Evolutionary conservation across 208 protist genomes (phyloP).

Genomic region (Strigomonas culicis): DNA sequence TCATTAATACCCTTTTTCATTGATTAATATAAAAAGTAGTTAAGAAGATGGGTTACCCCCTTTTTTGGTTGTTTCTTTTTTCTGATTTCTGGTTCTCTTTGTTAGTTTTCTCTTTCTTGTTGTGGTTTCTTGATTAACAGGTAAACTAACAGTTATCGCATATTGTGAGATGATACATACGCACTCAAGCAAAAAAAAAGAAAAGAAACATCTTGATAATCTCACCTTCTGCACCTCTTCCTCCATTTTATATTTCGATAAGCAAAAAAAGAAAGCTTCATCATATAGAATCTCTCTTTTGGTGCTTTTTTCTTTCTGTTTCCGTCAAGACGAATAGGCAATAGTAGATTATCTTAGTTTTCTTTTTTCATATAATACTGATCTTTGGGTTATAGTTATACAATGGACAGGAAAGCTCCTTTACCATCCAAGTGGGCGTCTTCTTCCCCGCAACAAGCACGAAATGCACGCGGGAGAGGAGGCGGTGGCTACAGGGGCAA

Average conservation of each 20-base stretch:
- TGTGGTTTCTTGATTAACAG: not conserved
- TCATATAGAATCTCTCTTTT: not conserved
- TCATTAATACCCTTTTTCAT: slow-evolving; percentile 5
- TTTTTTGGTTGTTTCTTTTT: slow-evolving; percentile 11
- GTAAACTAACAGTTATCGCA: not conserved
- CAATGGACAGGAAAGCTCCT: not conserved
- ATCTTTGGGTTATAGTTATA: not conserved
- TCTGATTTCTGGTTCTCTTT: not conserved
- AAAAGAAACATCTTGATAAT: not conserved
- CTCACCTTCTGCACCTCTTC: not conserved
- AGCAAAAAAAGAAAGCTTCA: not conserved
- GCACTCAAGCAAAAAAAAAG: not conserved
- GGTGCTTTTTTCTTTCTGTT: slow-evolving; percentile 12
- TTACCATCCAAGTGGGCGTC: no score
- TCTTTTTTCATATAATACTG: not conserved
- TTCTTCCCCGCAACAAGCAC: no score
- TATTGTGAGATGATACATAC: not conserved
- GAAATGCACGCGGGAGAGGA: no score
- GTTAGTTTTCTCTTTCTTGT: slow-evolving; percentile 15
- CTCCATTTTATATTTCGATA: slow-evolving; percentile 1
- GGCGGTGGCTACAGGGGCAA: no score
- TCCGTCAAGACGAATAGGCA: no score
- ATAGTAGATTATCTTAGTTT: not conserved
- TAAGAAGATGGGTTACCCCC: not conserved
- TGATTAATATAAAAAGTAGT: slow-evolving; percentile 3